Base-by-base conservation (phyloP, 106 monocot genomes). In the Agapanthus africanus region DNA sequence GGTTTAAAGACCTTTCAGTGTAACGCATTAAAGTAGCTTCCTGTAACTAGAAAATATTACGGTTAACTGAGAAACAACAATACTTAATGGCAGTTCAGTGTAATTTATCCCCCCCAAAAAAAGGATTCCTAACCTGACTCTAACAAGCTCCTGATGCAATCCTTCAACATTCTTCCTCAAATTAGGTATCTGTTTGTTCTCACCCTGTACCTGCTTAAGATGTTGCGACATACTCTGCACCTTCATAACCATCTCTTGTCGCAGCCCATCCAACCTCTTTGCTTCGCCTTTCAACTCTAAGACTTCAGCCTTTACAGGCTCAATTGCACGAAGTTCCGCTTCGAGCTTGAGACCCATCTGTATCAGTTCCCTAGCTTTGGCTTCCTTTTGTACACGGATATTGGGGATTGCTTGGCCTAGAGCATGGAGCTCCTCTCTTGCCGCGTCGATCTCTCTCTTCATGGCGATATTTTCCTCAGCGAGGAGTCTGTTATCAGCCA, bases 381-480 rank as follows among this genome's bases (percentile, higher is more conserved):
- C 46, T 61, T 85, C 88, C 72, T 85, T 88, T 6, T 88, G 84
- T 14, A 82, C 79, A 40, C 84, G 75, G 26, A 85, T 37, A 70
- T 70, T 74, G 9, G 82, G 77, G 5, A 84, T 71, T 10, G 76
- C 67, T 35, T 84, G 73, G 34, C 84, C 67, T 52, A 77, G 18
- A 21, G 37, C 40, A 66, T 76, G 79, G 60, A 81, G 67, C 52
- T 88, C 81, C 9, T 77, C 73, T 40, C 73, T 73, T 21, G 68
- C 64, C 25, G 62, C 66, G 60, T 63, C 60, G 38, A 77, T 47
- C 23, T 79, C 84, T 35, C 76, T 65, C 56, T 69, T 78, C 6
- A 84, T 41, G 37, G 57, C 70, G 10, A 82, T 69, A 51, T 85
- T 85, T 52, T 88, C 88, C 14, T 88, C 84, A 32, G 79, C 50